Evolutionary conservation across 1,139 yeast genomes (phyloP), one percentile per base, ranked within the genome.

Genomic region (Pichia sp.): DNA sequence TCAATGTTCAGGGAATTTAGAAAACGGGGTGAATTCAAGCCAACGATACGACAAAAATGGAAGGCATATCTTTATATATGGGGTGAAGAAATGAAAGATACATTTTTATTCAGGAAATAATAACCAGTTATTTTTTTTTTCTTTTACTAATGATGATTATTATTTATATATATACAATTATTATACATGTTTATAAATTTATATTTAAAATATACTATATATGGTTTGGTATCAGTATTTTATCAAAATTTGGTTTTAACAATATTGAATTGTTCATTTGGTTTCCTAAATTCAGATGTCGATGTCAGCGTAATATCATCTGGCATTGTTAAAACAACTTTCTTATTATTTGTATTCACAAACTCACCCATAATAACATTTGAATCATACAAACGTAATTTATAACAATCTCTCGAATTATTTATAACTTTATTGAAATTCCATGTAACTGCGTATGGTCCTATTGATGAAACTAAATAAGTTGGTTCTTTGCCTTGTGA

Each of bases 391-490:
- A 79, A 73, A 64, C 78, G 81, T 59, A 88, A 81, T 46, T 73
- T 67, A 61, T 81, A 80, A 44, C 70, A 66, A 28, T 46, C 39
- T 33, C 32, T 45, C 26, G 36, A 34, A 41, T 53, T 54, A 8
- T 33, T 33, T 46, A 83, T 63, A 9, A 83, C 71, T 59, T 79
- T 78, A 56, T 71, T 73, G 59, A 89, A 63, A n/a, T 84, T 79
- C 96, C 96, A 88, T 1, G 86, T 74, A 34, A 89, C 76, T 33
- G 88, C 83, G 65, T 79, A 89, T 11, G 89, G 89, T 1, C 96
- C 96, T 2, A 83, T 72, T 9, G 92, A 81, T 1, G 95, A 77
- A 31, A 87, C 80, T 49, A 88, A 84, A 2, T 82, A 73, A 35
- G 85, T 81, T 59, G 87, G 95, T 30, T 48, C 50, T 53, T 74